Percentiles rank a stretch among this genome's conserved stretches.
Conservation (phyloP, 1,139 yeast genomes). For the Pichia sp. region DNA sequence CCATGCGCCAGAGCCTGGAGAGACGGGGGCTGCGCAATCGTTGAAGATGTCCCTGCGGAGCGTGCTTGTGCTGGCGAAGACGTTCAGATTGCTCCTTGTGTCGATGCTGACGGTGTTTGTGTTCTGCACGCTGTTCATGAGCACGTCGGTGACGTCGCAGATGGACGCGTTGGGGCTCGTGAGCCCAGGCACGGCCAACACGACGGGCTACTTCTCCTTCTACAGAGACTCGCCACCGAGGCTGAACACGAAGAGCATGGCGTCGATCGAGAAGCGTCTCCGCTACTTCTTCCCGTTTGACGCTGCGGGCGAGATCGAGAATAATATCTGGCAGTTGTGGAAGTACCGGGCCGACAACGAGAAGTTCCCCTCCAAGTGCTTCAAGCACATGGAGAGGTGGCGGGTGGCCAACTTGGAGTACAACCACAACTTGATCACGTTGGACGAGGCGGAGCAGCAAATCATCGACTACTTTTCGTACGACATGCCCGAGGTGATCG, state of each 20-base stretch:
- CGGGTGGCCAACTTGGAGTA: slow-evolving; percentile 53
- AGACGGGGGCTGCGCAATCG: neutral
- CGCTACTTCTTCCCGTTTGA: slow-evolving; percentile 69
- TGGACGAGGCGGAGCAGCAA: slow-evolving; percentile 54
- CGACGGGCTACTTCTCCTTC: slow-evolving; percentile 3
- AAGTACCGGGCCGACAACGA: slow-evolving; percentile 58
- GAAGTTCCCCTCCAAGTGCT: slow-evolving; percentile 50
- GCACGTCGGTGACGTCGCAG: slow-evolving; percentile 5
- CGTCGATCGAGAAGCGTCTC: slow-evolving; percentile 37
- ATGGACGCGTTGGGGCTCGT: slow-evolving; percentile 8
- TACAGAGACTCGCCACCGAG: slow-evolving; percentile 21
- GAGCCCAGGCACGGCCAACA: slow-evolving; percentile 4
- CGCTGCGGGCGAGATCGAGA: slow-evolving; percentile 48
- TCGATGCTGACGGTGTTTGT: slow-evolving; percentile 4
- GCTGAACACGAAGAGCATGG: slow-evolving; percentile 22
- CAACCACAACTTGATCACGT: slow-evolving; percentile 59
- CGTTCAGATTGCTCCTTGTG: slow-evolving; percentile 5
- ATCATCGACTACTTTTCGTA: slow-evolving; percentile 46
- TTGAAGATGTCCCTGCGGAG: neutral
- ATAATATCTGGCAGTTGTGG: slow-evolving; percentile 94
- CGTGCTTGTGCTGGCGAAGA: neutral
- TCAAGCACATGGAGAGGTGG: slow-evolving; percentile 46
- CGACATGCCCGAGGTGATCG: slow-evolving; percentile 54
- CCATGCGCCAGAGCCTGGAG: neutral
- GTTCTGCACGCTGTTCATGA: slow-evolving; percentile 3